A percentile compares a stretch with the other conserved stretches of the same genome.
phyloP scores from a whole-genome alignment of 1,284 basidiomycete species.

The Mrakiaceae sp. region DNA sequence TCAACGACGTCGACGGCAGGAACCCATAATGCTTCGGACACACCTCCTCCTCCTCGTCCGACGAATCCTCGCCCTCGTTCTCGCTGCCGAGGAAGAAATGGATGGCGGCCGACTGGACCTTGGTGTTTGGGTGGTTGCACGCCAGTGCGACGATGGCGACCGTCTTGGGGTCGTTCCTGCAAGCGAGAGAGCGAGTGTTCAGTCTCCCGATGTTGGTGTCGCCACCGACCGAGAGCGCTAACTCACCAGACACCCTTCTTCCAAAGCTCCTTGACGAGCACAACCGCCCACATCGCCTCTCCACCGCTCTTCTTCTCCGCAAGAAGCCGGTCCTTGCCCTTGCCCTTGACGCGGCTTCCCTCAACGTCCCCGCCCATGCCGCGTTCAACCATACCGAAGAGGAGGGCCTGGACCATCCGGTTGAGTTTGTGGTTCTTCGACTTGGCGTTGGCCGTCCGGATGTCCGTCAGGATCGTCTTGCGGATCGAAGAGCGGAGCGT shows the following conservation, averaged over 20 bases:
- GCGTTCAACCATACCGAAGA: slow-evolving; percentile 90
- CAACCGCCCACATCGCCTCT: slow-evolving; percentile 96
- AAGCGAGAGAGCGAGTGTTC: neutral
- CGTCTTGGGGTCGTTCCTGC: slow-evolving; percentile 79
- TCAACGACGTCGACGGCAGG: neutral
- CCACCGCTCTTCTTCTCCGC: slow-evolving; percentile 49
- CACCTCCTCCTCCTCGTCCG: slow-evolving; percentile 61
- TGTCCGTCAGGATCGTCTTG: slow-evolving; percentile 91
- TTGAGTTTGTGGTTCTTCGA: slow-evolving; percentile 94
- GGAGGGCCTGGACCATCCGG: slow-evolving; percentile 86
- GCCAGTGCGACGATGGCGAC: slow-evolving; percentile 87
- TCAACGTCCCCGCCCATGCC: slow-evolving; percentile 67
- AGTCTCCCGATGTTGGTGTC: neutral
- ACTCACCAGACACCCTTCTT: slow-evolving; percentile 78
- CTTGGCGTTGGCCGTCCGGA: slow-evolving; percentile 79
- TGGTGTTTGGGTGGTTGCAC: slow-evolving; percentile 85
- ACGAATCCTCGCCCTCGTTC: slow-evolving; percentile 56
- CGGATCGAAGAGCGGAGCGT: slow-evolving; percentile 74
- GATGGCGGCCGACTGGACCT: slow-evolving; percentile 91
- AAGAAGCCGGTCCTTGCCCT: slow-evolving; percentile 44
- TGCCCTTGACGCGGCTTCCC: slow-evolving; percentile 48
- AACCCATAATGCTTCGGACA: slow-evolving; percentile 14
- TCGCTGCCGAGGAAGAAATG: slow-evolving; percentile 92
- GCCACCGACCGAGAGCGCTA: neutral
- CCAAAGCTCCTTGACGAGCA: slow-evolving; percentile 91